Evolutionary conservation across 495 filamentous ascomycete genomes (phyloP).

Genomic region (Poronia punctata): DNA sequence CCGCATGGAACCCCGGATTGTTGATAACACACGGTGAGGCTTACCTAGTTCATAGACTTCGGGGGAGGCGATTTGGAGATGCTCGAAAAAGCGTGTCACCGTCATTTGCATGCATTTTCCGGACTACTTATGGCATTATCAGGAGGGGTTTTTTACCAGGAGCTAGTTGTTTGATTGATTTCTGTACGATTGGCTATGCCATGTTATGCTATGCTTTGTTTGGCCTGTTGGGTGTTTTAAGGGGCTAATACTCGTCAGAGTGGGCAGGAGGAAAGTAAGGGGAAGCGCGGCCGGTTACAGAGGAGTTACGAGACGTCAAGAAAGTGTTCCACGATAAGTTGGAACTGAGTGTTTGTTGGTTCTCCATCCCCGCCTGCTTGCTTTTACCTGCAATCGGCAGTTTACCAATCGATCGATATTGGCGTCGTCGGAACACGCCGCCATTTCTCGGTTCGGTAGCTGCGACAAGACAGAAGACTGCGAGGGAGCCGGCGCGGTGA

Average conservation of each 20-base stretch:
- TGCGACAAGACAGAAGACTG: slow-evolving; percentile 15
- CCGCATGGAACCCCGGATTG: slow-evolving; percentile 18
- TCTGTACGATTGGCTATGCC: slow-evolving; percentile 24
- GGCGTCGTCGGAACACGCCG: slow-evolving; percentile 25
- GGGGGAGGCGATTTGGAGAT: slow-evolving; percentile 16
- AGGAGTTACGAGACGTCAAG: too few species aligned
- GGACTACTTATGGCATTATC: slow-evolving; percentile 25
- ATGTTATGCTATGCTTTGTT: slow-evolving; percentile 9
- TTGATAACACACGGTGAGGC: slow-evolving; percentile 24
- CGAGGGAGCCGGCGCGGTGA: too few species aligned
- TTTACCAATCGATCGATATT: slow-evolving; percentile 22
- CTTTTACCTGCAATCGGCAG: slow-evolving; percentile 5
- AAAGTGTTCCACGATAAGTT: neutral
- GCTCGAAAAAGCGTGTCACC: slow-evolving; percentile 18
- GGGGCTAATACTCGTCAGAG: slow-evolving; percentile 8
- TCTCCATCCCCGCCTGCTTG: slow-evolving; percentile 1
- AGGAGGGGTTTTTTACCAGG: slow-evolving; percentile 15
- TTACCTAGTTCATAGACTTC: slow-evolving; percentile 25
- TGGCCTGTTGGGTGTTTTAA: too few species aligned
- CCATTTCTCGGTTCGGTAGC: slow-evolving; percentile 20
- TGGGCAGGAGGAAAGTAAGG: neutral
- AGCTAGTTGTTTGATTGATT: slow-evolving; percentile 21
- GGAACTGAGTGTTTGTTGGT: slow-evolving; percentile 1
- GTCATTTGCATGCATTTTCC: slow-evolving; percentile 26
- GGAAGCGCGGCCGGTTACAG: too few species aligned